phyloP scores from a whole-genome alignment of 768 basidiomycete genomes.

The Tylopilus balloui region DNA sequence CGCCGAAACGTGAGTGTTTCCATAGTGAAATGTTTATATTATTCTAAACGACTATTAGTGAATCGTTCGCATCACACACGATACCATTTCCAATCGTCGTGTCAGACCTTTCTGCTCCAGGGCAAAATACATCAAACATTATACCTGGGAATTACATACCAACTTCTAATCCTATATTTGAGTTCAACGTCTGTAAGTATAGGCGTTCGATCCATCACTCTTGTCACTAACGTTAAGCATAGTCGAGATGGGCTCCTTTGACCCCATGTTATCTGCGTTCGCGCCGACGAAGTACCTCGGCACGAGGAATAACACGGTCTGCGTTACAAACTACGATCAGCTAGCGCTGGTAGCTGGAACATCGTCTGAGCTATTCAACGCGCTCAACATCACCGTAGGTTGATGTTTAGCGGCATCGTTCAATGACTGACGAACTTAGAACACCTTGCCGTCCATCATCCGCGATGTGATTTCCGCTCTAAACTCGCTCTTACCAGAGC shows the following conservation, averaged over 20 bases:
- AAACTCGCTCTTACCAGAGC: conserved; percentile 22
- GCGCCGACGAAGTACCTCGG: conserved; percentile 44
- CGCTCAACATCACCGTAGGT: conserved; percentile 27
- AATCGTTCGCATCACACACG: conserved; percentile 29
- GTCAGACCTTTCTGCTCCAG: conserved; percentile 21
- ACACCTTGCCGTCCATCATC: conserved; percentile 12
- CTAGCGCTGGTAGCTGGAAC: conserved; percentile 36
- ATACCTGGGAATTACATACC: conserved; percentile 26
- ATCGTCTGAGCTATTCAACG: conserved; percentile 36
- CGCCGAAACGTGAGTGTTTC: conserved; percentile 30
- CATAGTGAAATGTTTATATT: conserved; percentile 2
- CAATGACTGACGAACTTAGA: conserved; percentile 4
- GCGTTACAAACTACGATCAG: conserved; percentile 36
- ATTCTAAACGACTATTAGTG: conserved; percentile 16
- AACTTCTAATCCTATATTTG: conserved; percentile 31
- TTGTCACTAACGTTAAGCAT: not conserved
- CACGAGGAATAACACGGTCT: conserved; percentile 29
- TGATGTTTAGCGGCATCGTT: not conserved
- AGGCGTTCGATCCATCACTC: not conserved
- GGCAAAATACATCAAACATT: conserved; percentile 23
- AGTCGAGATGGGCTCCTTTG: conserved; percentile 42
- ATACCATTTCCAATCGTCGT: conserved; percentile 42
- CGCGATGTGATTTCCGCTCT: conserved; percentile 16
- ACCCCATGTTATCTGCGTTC: conserved; percentile 43
- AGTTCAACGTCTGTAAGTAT: conserved; percentile 34